Percentiles rank a stretch among this genome's conserved stretches.
Conservation (phyloP, 2,329 filamentous ascomycete species). For the Coleophoma cylindrospora region DNA sequence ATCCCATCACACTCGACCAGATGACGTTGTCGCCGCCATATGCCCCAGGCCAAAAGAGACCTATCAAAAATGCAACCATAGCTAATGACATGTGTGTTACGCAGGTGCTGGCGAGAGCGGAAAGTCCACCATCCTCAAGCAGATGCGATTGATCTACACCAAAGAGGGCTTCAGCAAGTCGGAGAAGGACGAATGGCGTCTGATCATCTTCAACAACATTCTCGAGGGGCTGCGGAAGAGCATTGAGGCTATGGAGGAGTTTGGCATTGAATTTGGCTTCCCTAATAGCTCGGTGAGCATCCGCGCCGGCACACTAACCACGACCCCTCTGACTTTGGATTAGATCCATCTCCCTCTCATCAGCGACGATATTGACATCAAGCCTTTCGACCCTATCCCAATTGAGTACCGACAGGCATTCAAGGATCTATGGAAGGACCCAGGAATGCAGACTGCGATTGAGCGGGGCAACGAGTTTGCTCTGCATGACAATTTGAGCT, state of each 20-base stretch:
- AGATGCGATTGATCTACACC: conserved; percentile 97
- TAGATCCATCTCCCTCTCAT: conserved; percentile 77
- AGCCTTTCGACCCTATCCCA: conserved; percentile 75
- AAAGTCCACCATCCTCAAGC: conserved; percentile 95
- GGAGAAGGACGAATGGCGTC: conserved; percentile 90
- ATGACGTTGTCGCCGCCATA: no score
- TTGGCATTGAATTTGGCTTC: conserved; percentile 73
- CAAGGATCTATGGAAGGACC: conserved; percentile 78
- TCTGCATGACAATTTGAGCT: conserved; percentile 89
- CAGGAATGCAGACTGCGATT: conserved; percentile 81
- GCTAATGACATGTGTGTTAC: conserved; percentile 10
- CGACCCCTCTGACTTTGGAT: conserved; percentile 1
- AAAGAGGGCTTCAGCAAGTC: conserved; percentile 78
- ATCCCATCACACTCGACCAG: conserved; percentile 1
- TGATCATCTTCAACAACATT: conserved; percentile 93
- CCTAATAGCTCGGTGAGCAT: conserved; percentile 70
- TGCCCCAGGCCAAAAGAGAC: no score
- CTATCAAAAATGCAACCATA: background rate
- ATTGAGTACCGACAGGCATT: conserved; percentile 74
- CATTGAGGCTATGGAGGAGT: conserved; percentile 84
- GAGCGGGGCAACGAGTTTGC: conserved; percentile 94
- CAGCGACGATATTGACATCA: conserved; percentile 75
- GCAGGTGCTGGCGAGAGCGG: conserved; percentile 90
- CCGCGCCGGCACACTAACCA: background rate
- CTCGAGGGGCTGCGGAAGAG: conserved; percentile 89